Evolutionary conservation across 441 rosid species (phyloP).

Genomic region (Croton laevigatus): DNA sequence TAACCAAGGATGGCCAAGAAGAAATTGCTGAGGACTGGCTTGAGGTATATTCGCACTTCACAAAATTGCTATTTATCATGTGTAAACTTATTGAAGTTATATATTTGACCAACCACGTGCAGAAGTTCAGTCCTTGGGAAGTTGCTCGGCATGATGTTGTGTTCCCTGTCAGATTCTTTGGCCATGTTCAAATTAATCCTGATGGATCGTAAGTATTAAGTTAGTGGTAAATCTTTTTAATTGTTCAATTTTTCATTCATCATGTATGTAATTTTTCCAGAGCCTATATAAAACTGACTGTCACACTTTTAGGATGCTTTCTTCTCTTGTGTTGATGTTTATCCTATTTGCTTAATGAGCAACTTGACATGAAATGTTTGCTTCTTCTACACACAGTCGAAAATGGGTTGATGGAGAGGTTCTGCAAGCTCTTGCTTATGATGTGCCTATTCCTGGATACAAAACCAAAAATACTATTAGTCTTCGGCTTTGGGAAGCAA

Average conservation of each 20-base stretch:
- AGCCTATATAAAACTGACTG: background rate
- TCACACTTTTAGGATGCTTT: constrained; percentile 5
- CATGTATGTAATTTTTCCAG: background rate
- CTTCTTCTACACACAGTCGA: constrained; percentile 51
- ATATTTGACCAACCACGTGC: constrained; percentile 39
- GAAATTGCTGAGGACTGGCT: constrained; percentile 99
- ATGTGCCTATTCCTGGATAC: constrained; percentile 97
- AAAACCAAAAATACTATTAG: constrained; percentile 94
- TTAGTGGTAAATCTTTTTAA: constrained; percentile 5
- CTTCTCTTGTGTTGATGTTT: constrained; percentile 1
- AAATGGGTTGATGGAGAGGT: constrained; percentile 92
- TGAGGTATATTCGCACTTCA: constrained; percentile 52
- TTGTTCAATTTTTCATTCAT: background rate
- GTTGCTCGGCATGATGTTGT: constrained; percentile 88
- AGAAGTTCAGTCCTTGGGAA: constrained; percentile 99
- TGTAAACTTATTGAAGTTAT: constrained; percentile 23
- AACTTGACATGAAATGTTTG: constrained; percentile 16
- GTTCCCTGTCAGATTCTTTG: constrained; percentile 88
- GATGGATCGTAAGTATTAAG: constrained; percentile 77
- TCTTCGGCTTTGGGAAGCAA: constrained; percentile 99
- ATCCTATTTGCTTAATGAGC: background rate
- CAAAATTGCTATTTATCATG: constrained; percentile 4
- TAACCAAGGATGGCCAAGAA: constrained; percentile 88
- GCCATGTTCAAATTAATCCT: constrained; percentile 64
- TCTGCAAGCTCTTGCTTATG: constrained; percentile 94